Evolutionary conservation across 352 stramenopile genomes (phyloP).

Genomic region (Achlya hypogyna): DNA sequence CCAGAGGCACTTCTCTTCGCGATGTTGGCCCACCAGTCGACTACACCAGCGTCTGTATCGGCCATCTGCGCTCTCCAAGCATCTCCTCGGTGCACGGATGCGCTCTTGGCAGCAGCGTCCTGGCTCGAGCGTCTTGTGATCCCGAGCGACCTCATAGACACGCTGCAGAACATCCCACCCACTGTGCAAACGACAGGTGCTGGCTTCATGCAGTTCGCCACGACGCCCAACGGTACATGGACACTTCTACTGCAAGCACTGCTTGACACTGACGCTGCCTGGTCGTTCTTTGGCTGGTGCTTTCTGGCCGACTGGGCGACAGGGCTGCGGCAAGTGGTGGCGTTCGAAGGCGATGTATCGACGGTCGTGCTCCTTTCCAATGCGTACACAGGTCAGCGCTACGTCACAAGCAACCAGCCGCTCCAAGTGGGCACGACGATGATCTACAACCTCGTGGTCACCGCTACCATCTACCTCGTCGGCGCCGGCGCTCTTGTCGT

Average conservation of each 20-base stretch:
- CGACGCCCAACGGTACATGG: neutral
- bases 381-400: neutral
- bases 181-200: neutral
- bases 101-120: too few species aligned
- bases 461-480: neutral
- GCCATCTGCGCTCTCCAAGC: too few species aligned
- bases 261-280: neutral
- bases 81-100: too few species aligned
- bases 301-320: slow-evolving; percentile 1
- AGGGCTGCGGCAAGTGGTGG: slow-evolving; percentile 3
- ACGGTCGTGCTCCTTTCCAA: neutral
- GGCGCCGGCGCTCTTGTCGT: neutral
- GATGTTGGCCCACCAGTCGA: neutral
- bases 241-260: neutral
- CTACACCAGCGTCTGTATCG: neutral
- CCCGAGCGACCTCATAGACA: too few species aligned
- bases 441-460: neutral
- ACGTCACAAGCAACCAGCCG: neutral
- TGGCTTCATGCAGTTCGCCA: slow-evolving; percentile 10
- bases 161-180: too few species aligned
- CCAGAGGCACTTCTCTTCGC: neutral
- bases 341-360: slow-evolving; percentile 1
- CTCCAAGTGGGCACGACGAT: neutral
- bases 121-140: too few species aligned
- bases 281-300: neutral